These are phyloP conservation scores for Aspergillus sp. DNA, from an alignment of 2,329 filamentous ascomycete genomes.

Conservation along the genomic window DNA sequence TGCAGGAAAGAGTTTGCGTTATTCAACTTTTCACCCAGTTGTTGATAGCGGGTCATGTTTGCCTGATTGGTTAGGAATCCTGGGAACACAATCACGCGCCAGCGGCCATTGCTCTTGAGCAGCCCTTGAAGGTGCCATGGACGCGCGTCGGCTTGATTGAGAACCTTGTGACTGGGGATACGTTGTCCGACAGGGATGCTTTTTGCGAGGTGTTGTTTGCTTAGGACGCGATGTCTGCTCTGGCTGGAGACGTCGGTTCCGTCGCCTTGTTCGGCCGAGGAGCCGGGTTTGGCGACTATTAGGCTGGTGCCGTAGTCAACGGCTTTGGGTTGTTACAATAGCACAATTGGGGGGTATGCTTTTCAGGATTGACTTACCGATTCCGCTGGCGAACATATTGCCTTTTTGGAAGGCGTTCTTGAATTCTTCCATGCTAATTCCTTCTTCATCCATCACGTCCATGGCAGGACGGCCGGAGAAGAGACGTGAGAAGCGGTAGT, in stretches of 20 bases:
- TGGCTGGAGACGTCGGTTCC: conserved; percentile 37
- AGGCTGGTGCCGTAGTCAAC: conserved; percentile 54
- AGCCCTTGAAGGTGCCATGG: conserved; percentile 34
- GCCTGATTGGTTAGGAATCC: conserved; percentile 46
- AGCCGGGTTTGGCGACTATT: conserved; percentile 50
- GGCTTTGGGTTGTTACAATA: conserved; percentile 18
- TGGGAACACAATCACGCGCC: conserved; percentile 48
- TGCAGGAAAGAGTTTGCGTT: conserved; percentile 36
- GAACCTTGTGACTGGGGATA: conserved; percentile 28
- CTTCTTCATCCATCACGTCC: conserved; percentile 54
- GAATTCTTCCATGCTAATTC: conserved; percentile 58
- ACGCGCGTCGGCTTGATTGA: conserved; percentile 32
- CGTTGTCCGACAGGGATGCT: conserved; percentile 29
- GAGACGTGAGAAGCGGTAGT: conserved; percentile 51
- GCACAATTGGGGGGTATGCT: conserved; percentile 4
- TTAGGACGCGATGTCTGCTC: conserved; percentile 11
- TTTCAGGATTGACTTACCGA: conserved; percentile 24
- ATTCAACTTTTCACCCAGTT: conserved; percentile 42
- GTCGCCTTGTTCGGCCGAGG: conserved; percentile 41
- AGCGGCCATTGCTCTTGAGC: conserved; percentile 32
- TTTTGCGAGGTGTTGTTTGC: conserved; percentile 15
- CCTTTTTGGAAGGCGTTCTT: conserved; percentile 55
- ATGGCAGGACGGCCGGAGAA: conserved; percentile 54
- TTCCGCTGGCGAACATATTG: conserved; percentile 53
- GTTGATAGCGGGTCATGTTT: conserved; percentile 42